phyloP scores from a whole-genome alignment of 2,329 filamentous ascomycete species.

The Rhynchosporium secalis region DNA sequence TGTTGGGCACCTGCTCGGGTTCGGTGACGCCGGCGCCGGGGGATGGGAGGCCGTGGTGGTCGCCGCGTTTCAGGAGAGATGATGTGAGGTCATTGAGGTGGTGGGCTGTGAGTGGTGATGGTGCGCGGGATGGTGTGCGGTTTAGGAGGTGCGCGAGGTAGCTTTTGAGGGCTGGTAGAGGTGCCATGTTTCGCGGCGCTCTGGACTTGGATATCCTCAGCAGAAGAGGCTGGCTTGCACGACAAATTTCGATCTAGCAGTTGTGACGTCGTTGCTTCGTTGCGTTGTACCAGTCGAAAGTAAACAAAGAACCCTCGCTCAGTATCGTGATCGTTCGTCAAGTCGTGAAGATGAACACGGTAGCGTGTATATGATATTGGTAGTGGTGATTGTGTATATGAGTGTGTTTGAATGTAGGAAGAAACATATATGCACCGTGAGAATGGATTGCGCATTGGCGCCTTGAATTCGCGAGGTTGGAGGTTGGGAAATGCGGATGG shows the following conservation, averaged over 20 bases:
- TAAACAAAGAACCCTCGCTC: neutral
- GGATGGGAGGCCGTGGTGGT: conserved; percentile 35
- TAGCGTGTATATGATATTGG: neutral
- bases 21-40: conserved; percentile 52
- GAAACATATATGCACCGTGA: neutral
- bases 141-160: conserved; percentile 31
- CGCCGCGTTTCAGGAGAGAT: conserved; percentile 17
- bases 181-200: conserved; percentile 30
- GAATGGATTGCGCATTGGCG: neutral
- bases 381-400: neutral
- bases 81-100: conserved; percentile 15
- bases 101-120: conserved; percentile 8
- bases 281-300: conserved; percentile 6
- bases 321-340: neutral
- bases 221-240: neutral
- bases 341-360: neutral
- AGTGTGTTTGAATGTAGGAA: neutral
- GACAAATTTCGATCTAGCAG: neutral
- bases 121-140: conserved; percentile 23
- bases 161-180: conserved; percentile 28
- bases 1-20: conserved; percentile 55
- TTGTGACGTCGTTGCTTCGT: neutral
- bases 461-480: conserved; percentile 22
- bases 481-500: conserved; percentile 17
- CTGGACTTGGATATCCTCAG: neutral